phyloP scores from a whole-genome alignment of 2,329 filamentous ascomycete genomes.

The Scedosporium aurantiacum region DNA sequence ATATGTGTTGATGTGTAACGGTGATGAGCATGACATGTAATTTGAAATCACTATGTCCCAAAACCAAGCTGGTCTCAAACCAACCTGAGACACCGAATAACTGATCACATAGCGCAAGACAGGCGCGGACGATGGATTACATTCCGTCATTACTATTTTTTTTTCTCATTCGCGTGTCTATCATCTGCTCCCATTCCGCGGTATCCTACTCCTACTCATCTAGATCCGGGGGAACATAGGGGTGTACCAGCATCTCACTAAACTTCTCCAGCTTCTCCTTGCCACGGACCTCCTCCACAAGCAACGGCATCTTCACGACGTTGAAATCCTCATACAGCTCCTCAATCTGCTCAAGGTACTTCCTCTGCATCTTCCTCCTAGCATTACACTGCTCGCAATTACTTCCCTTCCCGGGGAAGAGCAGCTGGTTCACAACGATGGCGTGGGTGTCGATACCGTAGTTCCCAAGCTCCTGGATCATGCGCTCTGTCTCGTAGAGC shows the following conservation, averaged over 20 bases:
- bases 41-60: too few relatives aligned
- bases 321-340: slow-evolving; percentile 95
- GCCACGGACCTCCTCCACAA: slow-evolving; percentile 90
- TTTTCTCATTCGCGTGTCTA: background rate
- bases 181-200: slow-evolving; percentile 9
- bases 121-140: background rate
- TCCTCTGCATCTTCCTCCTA: slow-evolving; percentile 95
- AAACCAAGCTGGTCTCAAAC: too few relatives aligned
- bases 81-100: too few relatives aligned
- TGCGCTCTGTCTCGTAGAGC: slow-evolving; percentile 96
- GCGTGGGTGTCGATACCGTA: slow-evolving; percentile 94
- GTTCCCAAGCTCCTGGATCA: slow-evolving; percentile 93
- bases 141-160: background rate
- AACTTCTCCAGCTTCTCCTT: slow-evolving; percentile 91
- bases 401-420: slow-evolving; percentile 80
- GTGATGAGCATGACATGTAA: too few relatives aligned
- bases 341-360: slow-evolving; percentile 97
- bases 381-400: slow-evolving; percentile 93
- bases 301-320: slow-evolving; percentile 92
- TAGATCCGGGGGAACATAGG: slow-evolving; percentile 56
- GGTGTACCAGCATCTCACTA: slow-evolving; percentile 71
- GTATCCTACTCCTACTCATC: slow-evolving; percentile 4
- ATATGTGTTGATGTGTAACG: too few relatives aligned
- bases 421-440: slow-evolving; percentile 95
- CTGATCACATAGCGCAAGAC: too few relatives aligned